Base-by-base conservation (phyloP, 192 early-diverging fungal species). In the Linnemannia exigua region DNA sequence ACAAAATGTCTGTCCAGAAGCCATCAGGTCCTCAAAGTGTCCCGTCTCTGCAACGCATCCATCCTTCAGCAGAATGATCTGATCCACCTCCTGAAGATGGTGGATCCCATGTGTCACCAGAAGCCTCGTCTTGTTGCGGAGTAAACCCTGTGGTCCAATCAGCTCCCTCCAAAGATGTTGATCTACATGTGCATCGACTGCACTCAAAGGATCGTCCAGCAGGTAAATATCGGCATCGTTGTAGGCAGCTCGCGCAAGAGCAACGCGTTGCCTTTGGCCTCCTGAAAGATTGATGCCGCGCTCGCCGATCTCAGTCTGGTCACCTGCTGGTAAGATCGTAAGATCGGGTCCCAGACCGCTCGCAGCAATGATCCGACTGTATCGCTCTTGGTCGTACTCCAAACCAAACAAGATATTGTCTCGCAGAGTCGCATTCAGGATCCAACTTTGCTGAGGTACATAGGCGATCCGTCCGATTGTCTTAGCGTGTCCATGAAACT, bases 131-230 rank as follows among this genome's bases (percentile, higher is more conserved):
- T 93, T 93, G 16, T 37, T 11, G 12, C 48, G 19, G 44, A 84
- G 71, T 72, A 84, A 51, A 15, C 82, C 82, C 28, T 63, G 17
- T 12, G 82, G 82, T 66, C 82, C 82, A 7, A 79, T 71, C 19
- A 84, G 36, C 16, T 90, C 80, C 35, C 70, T 87, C 66, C 90
- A 94, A 15, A 94, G 88, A 36, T 84, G 88, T 15, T 82, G 79
- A 11, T 91, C 89, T 0, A 88, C 87, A 37, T 83, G 87, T 11
- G 88, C 85, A 69, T 93, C 93, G 0, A 95, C 88, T 20, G 90
- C 89, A n/a, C 88, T 89, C 17, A 97, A 88, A n/a, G 94, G 94
- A 78, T 98, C 96, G 76, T 98, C 97, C 36, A 97, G 76, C 4
- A 98, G 79, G 41, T 96, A 88, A 20, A 94, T 93, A 48, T 93